These are phyloP conservation scores for Umbelopsis sp. DNA, from an alignment of 371 early-diverging fungal genomes.

Conservation along the genomic window DNA sequence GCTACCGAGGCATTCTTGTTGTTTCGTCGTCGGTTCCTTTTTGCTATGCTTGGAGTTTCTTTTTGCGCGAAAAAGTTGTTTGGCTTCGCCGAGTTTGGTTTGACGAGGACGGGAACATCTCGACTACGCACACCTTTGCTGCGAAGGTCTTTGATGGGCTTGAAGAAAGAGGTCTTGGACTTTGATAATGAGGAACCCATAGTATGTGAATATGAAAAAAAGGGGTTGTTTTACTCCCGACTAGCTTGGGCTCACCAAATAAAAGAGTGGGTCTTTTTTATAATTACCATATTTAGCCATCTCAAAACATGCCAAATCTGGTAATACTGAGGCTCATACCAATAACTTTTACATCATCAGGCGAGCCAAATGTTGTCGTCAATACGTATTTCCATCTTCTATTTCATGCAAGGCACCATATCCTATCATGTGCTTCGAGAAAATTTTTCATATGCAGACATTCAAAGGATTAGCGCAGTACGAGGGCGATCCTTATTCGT, in stretches of 20 bases:
- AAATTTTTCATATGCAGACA: no score
- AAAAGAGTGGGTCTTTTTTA: no score
- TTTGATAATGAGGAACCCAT: slow-evolving; percentile 22
- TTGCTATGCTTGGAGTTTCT: neutral
- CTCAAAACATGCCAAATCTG: slow-evolving; percentile 16
- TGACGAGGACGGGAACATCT: neutral
- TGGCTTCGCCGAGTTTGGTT: neutral
- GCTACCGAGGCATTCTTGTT: neutral
- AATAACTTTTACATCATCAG: neutral
- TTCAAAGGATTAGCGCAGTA: no score
- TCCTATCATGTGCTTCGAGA: no score
- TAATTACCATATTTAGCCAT: neutral
- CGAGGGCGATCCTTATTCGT: no score
- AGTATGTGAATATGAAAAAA: neutral
- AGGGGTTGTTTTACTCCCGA: neutral
- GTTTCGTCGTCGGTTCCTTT: neutral
- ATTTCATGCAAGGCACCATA: no score
- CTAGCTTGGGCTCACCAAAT: no score
- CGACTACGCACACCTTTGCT: neutral
- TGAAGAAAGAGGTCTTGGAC: slow-evolving; percentile 9
- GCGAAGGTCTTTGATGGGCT: neutral
- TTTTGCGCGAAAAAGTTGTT: neutral
- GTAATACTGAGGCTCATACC: neutral
- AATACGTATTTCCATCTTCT: no score
- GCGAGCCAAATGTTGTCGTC: neutral